phyloP scores from a whole-genome alignment of 2,329 filamentous ascomycete species.

The Podosphaera fusca region DNA sequence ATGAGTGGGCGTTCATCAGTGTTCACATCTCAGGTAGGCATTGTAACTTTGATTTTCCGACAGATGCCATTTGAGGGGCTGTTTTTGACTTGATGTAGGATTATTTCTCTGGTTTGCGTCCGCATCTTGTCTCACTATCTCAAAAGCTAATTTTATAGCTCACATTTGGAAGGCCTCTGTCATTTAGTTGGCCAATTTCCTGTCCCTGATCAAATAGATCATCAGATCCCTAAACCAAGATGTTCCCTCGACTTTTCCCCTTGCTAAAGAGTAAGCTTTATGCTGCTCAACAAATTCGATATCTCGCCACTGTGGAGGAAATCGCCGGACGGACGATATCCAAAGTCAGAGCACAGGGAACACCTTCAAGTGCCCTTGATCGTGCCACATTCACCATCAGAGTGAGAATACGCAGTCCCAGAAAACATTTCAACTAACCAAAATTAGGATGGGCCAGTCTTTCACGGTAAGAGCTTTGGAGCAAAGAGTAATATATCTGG shows the following conservation, averaged over 20 bases:
- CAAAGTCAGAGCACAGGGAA: constrained; percentile 31
- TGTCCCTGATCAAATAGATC: no score
- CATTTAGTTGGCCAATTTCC: constrained; percentile 14
- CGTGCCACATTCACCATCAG: constrained; percentile 88
- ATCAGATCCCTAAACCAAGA: constrained; percentile 7
- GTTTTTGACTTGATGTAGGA: constrained; percentile 23
- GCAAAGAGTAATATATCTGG: constrained; percentile 92
- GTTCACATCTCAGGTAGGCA: constrained; percentile 62
- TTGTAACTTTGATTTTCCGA: no score
- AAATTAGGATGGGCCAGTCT: constrained; percentile 68
- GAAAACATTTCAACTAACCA: constrained; percentile 12
- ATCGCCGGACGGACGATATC: constrained; percentile 50
- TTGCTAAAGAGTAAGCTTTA: constrained; percentile 3
- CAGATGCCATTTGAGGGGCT: constrained; percentile 1
- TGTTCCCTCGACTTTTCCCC: constrained; percentile 12
- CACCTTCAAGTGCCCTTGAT: constrained; percentile 42
- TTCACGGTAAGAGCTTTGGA: constrained; percentile 89
- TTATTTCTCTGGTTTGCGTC: constrained; percentile 44
- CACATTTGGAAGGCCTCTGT: constrained; percentile 22
- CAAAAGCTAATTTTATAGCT: constrained; percentile 14
- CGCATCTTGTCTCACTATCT: constrained; percentile 8
- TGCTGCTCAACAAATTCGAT: constrained; percentile 20
- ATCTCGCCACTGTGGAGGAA: constrained; percentile 37
- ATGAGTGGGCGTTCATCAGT: constrained; percentile 69
- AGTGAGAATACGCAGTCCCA: constrained; percentile 23